These are phyloP conservation scores for Bolboschoenoplectus hybrid DNA, from an alignment of 202 grass and related monocot species.

Conservation along the genomic window DNA sequence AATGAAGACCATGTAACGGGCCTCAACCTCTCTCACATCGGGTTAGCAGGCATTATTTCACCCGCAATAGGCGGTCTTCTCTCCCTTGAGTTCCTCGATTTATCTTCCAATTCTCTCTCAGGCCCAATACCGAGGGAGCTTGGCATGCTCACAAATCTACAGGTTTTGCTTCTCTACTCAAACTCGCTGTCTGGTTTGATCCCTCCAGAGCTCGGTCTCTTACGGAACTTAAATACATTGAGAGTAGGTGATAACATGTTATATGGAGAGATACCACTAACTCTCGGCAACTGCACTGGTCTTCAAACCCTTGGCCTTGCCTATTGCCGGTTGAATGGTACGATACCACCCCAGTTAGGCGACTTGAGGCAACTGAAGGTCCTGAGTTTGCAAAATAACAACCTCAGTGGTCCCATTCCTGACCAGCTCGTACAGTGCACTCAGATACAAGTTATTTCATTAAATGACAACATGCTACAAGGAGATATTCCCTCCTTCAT, in stretches of 20 bases:
- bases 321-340: conserved; percentile 64
- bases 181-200: conserved; percentile 67
- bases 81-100: conserved; percentile 64
- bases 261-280: conserved; percentile 64
- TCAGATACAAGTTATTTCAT: conserved; percentile 53
- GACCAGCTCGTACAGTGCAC: conserved; percentile 52
- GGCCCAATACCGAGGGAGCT: conserved; percentile 66
- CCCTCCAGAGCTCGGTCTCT: conserved; percentile 71
- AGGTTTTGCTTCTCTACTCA: conserved; percentile 75
- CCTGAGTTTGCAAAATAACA: conserved; percentile 68
- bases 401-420: conserved; percentile 61
- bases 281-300: conserved; percentile 61
- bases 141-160: conserved; percentile 66
- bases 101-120: conserved; percentile 81
- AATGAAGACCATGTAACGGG: conserved; percentile 48
- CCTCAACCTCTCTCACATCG: conserved; percentile 68
- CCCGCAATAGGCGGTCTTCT: conserved; percentile 51
- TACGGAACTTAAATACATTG: conserved; percentile 63
- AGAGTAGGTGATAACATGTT: conserved; percentile 81
- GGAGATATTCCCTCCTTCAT: conserved; percentile 64
- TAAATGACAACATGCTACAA: conserved; percentile 55
- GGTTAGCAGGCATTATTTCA: conserved; percentile 61
- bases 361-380: conserved; percentile 58
- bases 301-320: conserved; percentile 76
- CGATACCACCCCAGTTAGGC: conserved; percentile 61